Evolutionary conservation across 108 stramenopile genomes (phyloP).

Genomic region (Fragilaria crotonensis): DNA sequence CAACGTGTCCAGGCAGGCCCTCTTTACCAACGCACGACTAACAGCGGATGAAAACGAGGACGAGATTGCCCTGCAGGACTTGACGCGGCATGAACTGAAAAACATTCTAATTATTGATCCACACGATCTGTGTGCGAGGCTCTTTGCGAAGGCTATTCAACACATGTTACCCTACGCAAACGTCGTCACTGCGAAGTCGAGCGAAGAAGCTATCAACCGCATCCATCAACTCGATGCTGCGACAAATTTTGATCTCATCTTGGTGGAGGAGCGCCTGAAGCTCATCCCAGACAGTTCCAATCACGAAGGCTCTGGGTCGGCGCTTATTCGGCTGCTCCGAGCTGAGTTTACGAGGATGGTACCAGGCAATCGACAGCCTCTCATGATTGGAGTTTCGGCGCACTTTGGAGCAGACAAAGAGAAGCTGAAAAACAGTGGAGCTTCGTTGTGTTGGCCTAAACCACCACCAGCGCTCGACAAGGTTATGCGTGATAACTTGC

Average conservation of each 20-base stretch:
- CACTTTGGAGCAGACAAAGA: slow-evolving; percentile 31
- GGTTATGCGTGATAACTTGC: slow-evolving; percentile 31
- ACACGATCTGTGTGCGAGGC: slow-evolving; percentile 43
- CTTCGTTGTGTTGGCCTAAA: slow-evolving; percentile 52
- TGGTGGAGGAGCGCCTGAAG: slow-evolving; percentile 57
- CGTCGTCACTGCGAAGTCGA: slow-evolving; percentile 34
- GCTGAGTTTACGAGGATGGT: neutral
- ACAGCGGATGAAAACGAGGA: slow-evolving; percentile 15
- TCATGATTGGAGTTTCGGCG: slow-evolving; percentile 53
- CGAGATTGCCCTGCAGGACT: slow-evolving; percentile 24
- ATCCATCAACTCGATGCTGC: neutral
- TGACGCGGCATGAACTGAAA: slow-evolving; percentile 30
- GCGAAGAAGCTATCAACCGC: slow-evolving; percentile 43
- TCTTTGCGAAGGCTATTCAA: slow-evolving; percentile 52
- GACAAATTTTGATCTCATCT: slow-evolving; percentile 50
- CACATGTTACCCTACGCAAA: slow-evolving; percentile 40
- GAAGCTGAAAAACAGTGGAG: slow-evolving; percentile 34
- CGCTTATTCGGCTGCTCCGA: too few species aligned
- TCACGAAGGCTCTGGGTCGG: neutral
- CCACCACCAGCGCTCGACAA: slow-evolving; percentile 56
- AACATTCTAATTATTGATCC: slow-evolving; percentile 61
- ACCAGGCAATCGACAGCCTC: slow-evolving; percentile 4
- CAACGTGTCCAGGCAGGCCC: neutral
- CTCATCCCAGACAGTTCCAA: neutral
- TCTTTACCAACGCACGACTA: slow-evolving; percentile 14